Percentiles rank a stretch among this genome's conserved stretches.
phyloP scores from a whole-genome alignment of 116 monocot genomes.

The Trichopus zeylanicus region DNA sequence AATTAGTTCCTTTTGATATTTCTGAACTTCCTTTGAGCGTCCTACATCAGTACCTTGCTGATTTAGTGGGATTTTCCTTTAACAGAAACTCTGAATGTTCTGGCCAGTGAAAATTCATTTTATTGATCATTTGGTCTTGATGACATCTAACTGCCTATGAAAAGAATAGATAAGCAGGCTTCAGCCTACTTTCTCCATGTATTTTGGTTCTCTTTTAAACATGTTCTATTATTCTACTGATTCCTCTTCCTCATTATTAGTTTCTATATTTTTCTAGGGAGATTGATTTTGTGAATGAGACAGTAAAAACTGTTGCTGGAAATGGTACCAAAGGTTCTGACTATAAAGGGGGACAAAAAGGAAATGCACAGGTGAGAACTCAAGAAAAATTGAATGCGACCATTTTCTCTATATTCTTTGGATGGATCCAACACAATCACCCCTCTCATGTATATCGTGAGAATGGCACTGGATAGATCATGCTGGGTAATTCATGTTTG shows the following conservation, averaged over 20 bases:
- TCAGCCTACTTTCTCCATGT: too few species aligned
- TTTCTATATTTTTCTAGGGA: conserved; percentile 37
- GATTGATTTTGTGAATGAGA: conserved; percentile 89
- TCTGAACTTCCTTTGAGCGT: too few species aligned
- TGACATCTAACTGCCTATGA: too few species aligned
- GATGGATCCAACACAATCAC: neutral
- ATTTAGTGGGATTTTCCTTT: too few species aligned
- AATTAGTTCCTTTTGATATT: too few species aligned
- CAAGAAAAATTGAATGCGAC: neutral
- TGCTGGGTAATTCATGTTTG: neutral
- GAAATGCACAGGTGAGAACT: conserved; percentile 56
- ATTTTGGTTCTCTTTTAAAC: neutral
- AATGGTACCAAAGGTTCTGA: conserved; percentile 98
- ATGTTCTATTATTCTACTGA: neutral
- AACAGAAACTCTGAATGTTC: too few species aligned
- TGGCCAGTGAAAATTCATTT: too few species aligned
- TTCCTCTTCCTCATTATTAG: neutral
- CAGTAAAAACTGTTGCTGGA: conserved; percentile 85
- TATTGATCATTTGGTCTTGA: too few species aligned
- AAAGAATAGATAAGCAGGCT: too few species aligned
- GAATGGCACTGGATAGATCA: neutral
- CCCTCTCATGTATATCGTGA: neutral
- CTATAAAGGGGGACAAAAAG: conserved; percentile 70
- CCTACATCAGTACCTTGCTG: too few species aligned
- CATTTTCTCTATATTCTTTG: neutral